A percentile compares a stretch with the other conserved stretches of the same genome.
phyloP scores from a whole-genome alignment of 2,329 filamentous ascomycete genomes.

The Exophiala bonariae region DNA sequence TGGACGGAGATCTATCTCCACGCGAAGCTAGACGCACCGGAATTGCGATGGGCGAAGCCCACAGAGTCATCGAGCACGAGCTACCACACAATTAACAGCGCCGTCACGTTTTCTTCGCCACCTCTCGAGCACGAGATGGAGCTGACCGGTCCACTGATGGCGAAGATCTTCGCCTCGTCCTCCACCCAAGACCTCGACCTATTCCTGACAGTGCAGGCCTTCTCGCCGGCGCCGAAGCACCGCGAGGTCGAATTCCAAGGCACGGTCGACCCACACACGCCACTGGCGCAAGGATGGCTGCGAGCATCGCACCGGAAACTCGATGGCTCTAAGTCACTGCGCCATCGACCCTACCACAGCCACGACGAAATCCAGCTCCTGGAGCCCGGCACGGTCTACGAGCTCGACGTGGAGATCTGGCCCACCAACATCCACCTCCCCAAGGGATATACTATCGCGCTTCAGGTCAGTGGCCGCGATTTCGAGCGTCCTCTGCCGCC shows the following conservation, averaged over 20 bases:
- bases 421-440: conserved; percentile 13
- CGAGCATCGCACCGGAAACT: conserved; percentile 16
- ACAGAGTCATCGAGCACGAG: not conserved
- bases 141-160: conserved; percentile 12
- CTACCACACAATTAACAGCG: conserved; percentile 1
- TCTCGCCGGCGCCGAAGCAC: conserved; percentile 7
- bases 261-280: conserved; percentile 15
- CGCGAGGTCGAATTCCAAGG: conserved; percentile 16
- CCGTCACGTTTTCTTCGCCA: conserved; percentile 8
- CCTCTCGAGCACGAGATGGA: conserved; percentile 8
- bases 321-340: conserved; percentile 3
- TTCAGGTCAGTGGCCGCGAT: conserved; percentile 15
- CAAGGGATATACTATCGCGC: conserved; percentile 4
- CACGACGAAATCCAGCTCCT: conserved; percentile 14
- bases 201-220: conserved; percentile 16
- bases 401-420: conserved; percentile 17
- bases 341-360: conserved; percentile 11
- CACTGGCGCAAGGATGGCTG: conserved; percentile 17
- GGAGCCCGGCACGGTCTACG: conserved; percentile 4
- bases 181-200: conserved; percentile 10
- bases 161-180: conserved; percentile 12
- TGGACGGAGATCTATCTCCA: conserved; percentile 12
- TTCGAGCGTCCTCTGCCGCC: conserved; percentile 11
- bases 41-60: conserved; percentile 1
- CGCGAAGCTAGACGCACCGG: not conserved